Evolutionary conservation across 129 eudicot genomes (phyloP), one percentile per base, ranked within the genome.

Genomic region (Daucus carota): DNA sequence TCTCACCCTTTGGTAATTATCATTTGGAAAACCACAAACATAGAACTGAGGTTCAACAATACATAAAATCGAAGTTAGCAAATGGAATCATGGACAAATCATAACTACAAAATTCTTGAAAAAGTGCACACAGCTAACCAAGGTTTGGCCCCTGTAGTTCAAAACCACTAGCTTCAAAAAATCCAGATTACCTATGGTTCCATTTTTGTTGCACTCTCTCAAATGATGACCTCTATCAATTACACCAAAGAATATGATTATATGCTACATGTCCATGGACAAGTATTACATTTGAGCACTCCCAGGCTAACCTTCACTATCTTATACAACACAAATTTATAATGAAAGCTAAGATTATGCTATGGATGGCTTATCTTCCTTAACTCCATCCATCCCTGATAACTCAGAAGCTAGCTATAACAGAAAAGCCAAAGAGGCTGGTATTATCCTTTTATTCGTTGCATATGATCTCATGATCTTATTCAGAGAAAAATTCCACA

Each of bases 1-100:
- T 84, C 89, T 87, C 67, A 91, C 89, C 86, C 88, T 89, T 66
- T 83, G 88, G 62, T 83, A 63, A 81, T 68, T 89, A 78, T 91
- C 97, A 82, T 84, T 86, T 82, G 90, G 96, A 80, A 94, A 94
- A 74, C 92, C 82, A 79, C 97, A 94, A 34, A 94, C 96, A 60
- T 87, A 91, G 79, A 94, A 94, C 98, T 94, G 93, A 54, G 78
- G 59, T 74, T 46, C n/a, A 73, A 33, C 45, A 85, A n/a, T 38
- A 73, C 33, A 34, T 38, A 70, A 71, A 29, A 24, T 46, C 20
- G 3, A 60, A 45, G 65, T 28, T 50, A 22, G 47, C 43, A 54
- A 15, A 44, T 63, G 78, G n/a, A 4, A 73, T 72, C 57, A 41
- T 40, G 28, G 14, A 13, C 28, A 72, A 43, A 66, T 13, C 8